A percentile compares a stretch with the other conserved stretches of the same genome.
Conservation (phyloP, 495 filamentous ascomycete genomes). For the Neurospora tetraspora region DNA sequence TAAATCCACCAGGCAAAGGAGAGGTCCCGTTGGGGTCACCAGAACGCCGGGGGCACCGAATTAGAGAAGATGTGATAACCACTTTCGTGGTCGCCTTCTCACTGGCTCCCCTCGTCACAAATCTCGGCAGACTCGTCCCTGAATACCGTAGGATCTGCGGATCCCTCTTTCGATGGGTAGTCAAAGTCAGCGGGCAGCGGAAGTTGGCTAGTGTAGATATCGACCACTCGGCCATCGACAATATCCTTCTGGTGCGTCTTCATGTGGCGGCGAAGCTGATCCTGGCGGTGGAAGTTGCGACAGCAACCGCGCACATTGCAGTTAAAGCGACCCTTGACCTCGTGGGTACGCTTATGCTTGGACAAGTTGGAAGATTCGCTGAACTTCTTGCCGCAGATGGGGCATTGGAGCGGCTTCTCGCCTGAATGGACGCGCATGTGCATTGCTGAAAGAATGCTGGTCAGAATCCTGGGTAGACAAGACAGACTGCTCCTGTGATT, state of each 20-base stretch:
- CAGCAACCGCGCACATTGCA: conserved; percentile 38
- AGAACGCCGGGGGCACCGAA: not conserved
- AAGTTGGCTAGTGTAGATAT: not conserved
- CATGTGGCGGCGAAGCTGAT: conserved; percentile 42
- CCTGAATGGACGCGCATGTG: conserved; percentile 47
- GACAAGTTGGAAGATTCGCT: conserved; percentile 48
- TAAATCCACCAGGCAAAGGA: not conserved
- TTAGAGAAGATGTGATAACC: not conserved
- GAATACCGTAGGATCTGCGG: not conserved
- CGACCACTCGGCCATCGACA: not conserved
- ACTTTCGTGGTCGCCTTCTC: not conserved
- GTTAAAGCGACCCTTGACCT: conserved; percentile 37
- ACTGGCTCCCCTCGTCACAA: not conserved
- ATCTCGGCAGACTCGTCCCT: not conserved
- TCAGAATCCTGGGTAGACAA: not conserved
- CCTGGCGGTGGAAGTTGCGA: conserved; percentile 45
- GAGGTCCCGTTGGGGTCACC: not conserved
- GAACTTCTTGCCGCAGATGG: conserved; percentile 39
- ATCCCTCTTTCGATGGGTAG: not conserved
- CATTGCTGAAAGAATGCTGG: conserved; percentile 32
- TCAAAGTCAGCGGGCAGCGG: not conserved
- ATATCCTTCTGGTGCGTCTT: conserved; percentile 25
- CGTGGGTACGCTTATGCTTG: conserved; percentile 42
- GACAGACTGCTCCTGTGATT: not conserved
- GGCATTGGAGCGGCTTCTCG: conserved; percentile 37